Conservation (phyloP, 768 basidiomycete genomes). For the Phlebiopsis gigantea region DNA sequence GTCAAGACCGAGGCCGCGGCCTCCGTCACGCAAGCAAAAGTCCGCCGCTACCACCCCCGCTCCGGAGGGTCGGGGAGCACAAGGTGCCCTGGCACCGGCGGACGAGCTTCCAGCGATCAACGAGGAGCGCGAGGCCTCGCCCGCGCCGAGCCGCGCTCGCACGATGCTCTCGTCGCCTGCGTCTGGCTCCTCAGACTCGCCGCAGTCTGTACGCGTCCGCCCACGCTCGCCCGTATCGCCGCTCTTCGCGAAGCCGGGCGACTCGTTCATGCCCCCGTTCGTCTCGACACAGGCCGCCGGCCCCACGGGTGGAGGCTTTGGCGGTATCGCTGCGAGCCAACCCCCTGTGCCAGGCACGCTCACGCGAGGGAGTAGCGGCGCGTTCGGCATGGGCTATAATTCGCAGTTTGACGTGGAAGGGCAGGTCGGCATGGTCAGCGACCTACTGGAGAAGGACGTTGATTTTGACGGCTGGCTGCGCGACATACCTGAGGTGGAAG, state of each 20-base stretch:
- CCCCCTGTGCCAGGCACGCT: slow-evolving; percentile 3
- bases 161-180: slow-evolving; percentile 35
- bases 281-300: slow-evolving; percentile 27
- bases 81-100: not conserved
- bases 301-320: not conserved
- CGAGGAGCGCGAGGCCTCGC: slow-evolving; percentile 3
- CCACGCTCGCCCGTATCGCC: slow-evolving; percentile 31
- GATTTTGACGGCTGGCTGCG: slow-evolving; percentile 51
- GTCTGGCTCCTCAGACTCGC: slow-evolving; percentile 26
- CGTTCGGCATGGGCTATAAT: slow-evolving; percentile 41
- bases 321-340: not conserved
- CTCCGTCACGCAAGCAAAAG: slow-evolving; percentile 22
- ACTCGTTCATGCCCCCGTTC: slow-evolving; percentile 33
- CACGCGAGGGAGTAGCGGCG: slow-evolving; percentile 22
- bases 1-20: slow-evolving; percentile 26
- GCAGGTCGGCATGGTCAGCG: slow-evolving; percentile 47
- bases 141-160: slow-evolving; percentile 21
- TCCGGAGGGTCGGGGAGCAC: not conserved
- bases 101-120: not conserved
- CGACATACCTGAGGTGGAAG: slow-evolving; percentile 32
- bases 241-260: slow-evolving; percentile 22
- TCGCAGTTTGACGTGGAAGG: slow-evolving; percentile 57
- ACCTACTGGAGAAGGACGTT: slow-evolving; percentile 52
- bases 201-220: slow-evolving; percentile 20
- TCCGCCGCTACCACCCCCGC: slow-evolving; percentile 10